Evolutionary conservation across 495 filamentous ascomycete species (phyloP).

Genomic region (Evansstolkia leycettana): DNA sequence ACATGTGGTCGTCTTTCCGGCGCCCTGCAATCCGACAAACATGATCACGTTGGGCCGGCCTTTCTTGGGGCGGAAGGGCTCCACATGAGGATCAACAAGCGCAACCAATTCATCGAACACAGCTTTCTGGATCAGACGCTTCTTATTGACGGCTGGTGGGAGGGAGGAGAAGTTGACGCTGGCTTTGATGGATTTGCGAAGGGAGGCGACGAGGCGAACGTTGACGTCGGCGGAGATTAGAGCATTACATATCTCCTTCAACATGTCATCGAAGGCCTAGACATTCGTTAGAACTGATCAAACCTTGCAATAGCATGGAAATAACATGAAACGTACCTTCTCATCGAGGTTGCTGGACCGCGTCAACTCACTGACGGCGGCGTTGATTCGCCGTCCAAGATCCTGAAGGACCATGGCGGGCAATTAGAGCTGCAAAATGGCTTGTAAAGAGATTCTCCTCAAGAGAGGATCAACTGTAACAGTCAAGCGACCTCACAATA

Average conservation of each 20-base stretch:
- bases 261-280: constrained; percentile 93
- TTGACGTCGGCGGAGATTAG: constrained; percentile 95
- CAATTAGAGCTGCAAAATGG: constrained; percentile 13
- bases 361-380: constrained; percentile 88
- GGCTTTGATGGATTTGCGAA: constrained; percentile 85
- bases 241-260: constrained; percentile 91
- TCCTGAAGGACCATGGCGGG: constrained; percentile 91
- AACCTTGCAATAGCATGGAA: constrained; percentile 1
- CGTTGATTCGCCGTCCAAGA: constrained; percentile 94
- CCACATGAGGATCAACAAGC: constrained; percentile 90
- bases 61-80: constrained; percentile 95
- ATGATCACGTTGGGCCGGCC: constrained; percentile 94
- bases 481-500: no score
- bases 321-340: constrained; percentile 49
- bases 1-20: constrained; percentile 96
- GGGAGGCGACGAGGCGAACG: constrained; percentile 78
- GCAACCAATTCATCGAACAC: constrained; percentile 96
- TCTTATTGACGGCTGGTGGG: constrained; percentile 85
- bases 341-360: constrained; percentile 87
- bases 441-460: no score
- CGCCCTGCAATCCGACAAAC: constrained; percentile 96
- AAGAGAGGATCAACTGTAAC: no score
- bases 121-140: constrained; percentile 92
- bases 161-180: constrained; percentile 90
- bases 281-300: constrained; percentile 4